Base-by-base conservation (phyloP, 2,329 filamentous ascomycete species). In the Fusarium solani-melongenae region DNA sequence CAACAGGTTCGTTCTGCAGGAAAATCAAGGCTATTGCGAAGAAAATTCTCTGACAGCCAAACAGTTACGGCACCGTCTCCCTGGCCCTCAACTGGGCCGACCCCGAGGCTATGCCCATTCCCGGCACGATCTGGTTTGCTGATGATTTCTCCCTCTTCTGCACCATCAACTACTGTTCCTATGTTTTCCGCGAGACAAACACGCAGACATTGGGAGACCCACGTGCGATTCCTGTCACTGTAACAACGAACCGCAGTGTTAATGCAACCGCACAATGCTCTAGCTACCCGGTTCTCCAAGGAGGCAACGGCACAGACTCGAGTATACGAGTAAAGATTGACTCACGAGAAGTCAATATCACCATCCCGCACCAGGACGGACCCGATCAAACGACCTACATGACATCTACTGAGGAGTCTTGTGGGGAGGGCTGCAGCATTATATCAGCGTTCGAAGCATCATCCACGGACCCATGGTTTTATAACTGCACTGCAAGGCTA, bases 41-140 rank as follows among this genome's bases (percentile, higher is more conserved):
- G 11, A 3, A 29, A 5, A 5, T 17, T n/a, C 1, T n/a, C 22
- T 69, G 11, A 67, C 36, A 1, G 1, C 15, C 2, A 1, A 14
- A 5, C 14, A 84, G 82, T 53, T 85, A 83, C 51, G 84, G 84
- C 6, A 79, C 79, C 4, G 64, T 85, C 5, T 80, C 79, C 0
- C 77, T 81, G 5, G 80, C 77, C 1, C 80, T 77, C 31, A 71
- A 66, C 14, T 49, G 74, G 2, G 79, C 62, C 0, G 1, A 3
- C 0, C 15, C 78, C 1, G 64, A 74, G 1, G 49, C 72, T 0
- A 66, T 77, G 0, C 83, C 82, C 0, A 14, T 8, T 2, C 71
- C 81, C 0, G 79, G 81, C 0, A 73, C 70, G 0, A 59, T 84
- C 14, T 80, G 73, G 57, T 77, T 76, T 15, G 60, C 71, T 0